Evolutionary conservation across 345 rosid species (phyloP).

Genomic region (Cardamine occulta): DNA sequence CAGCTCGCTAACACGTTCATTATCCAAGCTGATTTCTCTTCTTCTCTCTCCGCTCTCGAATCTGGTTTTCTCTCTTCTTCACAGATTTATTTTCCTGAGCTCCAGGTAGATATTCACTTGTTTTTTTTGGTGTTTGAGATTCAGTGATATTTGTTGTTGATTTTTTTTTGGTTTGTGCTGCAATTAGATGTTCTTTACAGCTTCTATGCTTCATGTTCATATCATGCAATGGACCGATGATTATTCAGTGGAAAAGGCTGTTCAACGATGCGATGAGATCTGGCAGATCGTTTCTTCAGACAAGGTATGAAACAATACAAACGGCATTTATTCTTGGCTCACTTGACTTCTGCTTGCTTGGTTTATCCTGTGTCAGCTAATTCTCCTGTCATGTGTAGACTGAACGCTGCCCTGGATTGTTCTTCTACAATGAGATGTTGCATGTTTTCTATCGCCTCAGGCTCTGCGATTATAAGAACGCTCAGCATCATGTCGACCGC

Average conservation of each 20-base stretch:
- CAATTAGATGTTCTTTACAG: conserved; percentile 84
- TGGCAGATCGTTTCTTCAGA: conserved; percentile 75
- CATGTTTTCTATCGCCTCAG: conserved; percentile 86
- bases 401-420: conserved; percentile 70
- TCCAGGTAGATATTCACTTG: conserved; percentile 64
- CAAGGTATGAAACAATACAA: conserved; percentile 62
- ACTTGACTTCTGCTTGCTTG: conserved; percentile 12
- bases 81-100: conserved; percentile 68
- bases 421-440: conserved; percentile 90
- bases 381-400: conserved; percentile 50
- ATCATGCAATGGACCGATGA: conserved; percentile 92
- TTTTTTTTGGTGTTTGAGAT: neutral
- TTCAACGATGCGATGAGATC: conserved; percentile 65
- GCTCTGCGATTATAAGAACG: conserved; percentile 89
- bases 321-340: too few species aligned
- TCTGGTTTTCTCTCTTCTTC: conserved; percentile 67
- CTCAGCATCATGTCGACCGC: conserved; percentile 77
- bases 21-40: conserved; percentile 75
- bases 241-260: conserved; percentile 66
- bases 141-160: conserved; percentile 11
- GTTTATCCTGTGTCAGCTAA: conserved; percentile 5
- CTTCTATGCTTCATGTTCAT: conserved; percentile 85
- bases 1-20: conserved; percentile 92
- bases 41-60: conserved; percentile 70
- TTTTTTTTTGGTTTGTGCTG: neutral